Evolutionary conservation across 2,329 filamentous ascomycete genomes (phyloP), one percentile per base, ranked within the genome.

Genomic region (Colletotrichum tanaceti): DNA sequence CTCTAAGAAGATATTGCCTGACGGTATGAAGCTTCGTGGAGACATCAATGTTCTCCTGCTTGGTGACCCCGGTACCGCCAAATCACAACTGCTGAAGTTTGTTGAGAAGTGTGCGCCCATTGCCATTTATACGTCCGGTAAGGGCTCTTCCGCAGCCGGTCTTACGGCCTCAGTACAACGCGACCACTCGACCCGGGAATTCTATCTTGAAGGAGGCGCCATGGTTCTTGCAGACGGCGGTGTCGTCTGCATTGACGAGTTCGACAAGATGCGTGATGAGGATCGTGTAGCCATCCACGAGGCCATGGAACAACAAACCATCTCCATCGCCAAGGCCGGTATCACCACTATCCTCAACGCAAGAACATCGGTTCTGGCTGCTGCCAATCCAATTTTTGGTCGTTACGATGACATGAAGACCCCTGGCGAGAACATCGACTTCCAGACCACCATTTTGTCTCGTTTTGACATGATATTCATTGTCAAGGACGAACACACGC

Each of bases 381-480:
- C 96, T 2, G 96, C 96, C 49, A 99, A 99, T 79, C 96, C 96
- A 0, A 96, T 99, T 68, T 99, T 98, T 76, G 96, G 96, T 62
- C 91, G 96, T 32, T 99, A 99, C 81, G 96, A 99, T 78, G 96
- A 99, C 76, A 91, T 99, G 84, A 98, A 98, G 80, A 94, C 93
- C 0, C 96, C 96, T 0, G 96, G 96, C 68, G 96, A 99, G 80
- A 99, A 99, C 77, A 99, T 99, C 73, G 96, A 99, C 80, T 99
- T 99, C 81, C 96, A 99, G 77, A 99, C 96, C 0, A 99, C 96
- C 4, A 98, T 99, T 75, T 79, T 99, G 72, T 98, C 95, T 2
- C 93, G 96, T 87, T 99, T 99, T 79, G 96, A 99, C 80, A 98
- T 99, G 93, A 98, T 99, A 73, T 99, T 98, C 84, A 98, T 99